Percentiles rank a stretch among this genome's conserved stretches.
Evolutionary conservation across 2,329 filamentous ascomycete genomes (phyloP).

Genomic region (Calycina herbarum): DNA sequence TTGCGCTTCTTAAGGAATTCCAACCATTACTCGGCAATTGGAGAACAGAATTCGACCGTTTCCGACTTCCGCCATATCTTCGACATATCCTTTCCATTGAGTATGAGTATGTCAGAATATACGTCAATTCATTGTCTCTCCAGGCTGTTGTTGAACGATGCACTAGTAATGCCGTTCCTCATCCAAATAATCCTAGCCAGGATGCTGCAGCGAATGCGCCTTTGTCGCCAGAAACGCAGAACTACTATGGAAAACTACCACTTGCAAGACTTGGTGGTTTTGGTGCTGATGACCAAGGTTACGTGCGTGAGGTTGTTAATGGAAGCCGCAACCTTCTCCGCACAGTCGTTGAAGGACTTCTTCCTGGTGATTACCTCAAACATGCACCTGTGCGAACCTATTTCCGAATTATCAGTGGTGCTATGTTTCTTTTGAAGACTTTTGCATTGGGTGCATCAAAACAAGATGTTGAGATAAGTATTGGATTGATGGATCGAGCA

Average conservation of each 20-base stretch:
- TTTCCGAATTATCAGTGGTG: slow-evolving; percentile 81
- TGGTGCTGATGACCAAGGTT: slow-evolving; percentile 67
- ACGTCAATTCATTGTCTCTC: slow-evolving; percentile 89
- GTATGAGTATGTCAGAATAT: slow-evolving; percentile 92
- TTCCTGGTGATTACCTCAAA: slow-evolving; percentile 74
- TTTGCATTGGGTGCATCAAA: slow-evolving; percentile 80
- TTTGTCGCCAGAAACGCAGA: slow-evolving; percentile 63
- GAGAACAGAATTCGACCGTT: slow-evolving; percentile 79
- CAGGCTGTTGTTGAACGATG: slow-evolving; percentile 95
- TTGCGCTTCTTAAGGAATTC: slow-evolving; percentile 76
- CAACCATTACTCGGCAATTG: slow-evolving; percentile 76
- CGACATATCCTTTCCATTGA: slow-evolving; percentile 85
- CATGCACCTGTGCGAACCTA: slow-evolving; percentile 83
- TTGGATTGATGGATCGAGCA: slow-evolving; percentile 72
- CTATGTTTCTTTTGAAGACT: slow-evolving; percentile 82
- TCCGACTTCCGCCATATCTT: slow-evolving; percentile 65
- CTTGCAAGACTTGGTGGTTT: slow-evolving; percentile 65
- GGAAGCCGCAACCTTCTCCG: slow-evolving; percentile 75
- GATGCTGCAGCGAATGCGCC: slow-evolving; percentile 39
- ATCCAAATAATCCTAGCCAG: slow-evolving; percentile 36
- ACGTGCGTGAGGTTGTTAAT: slow-evolving; percentile 74
- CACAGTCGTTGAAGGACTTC: slow-evolving; percentile 73
- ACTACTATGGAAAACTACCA: slow-evolving; percentile 64
- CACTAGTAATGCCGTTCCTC: slow-evolving; percentile 68
- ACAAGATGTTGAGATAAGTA: slow-evolving; percentile 73